Percentiles rank a stretch among this genome's conserved stretches.
Evolutionary conservation across 768 basidiomycete genomes (phyloP).

Genomic region (Auriscalpium vulgare): DNA sequence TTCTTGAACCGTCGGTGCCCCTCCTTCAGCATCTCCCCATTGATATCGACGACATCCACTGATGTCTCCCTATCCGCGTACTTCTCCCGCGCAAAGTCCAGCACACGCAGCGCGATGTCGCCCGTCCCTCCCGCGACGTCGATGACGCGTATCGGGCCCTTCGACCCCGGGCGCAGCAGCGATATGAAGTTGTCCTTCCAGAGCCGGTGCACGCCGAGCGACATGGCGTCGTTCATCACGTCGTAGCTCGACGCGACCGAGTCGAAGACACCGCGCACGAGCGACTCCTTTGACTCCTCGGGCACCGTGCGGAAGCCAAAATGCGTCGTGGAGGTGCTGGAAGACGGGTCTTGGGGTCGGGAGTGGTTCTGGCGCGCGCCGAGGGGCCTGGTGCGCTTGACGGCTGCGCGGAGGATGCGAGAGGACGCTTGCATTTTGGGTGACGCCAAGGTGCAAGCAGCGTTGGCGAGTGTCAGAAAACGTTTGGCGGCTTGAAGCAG

Average conservation of each 20-base stretch:
- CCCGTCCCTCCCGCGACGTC: slow-evolving; percentile 98
- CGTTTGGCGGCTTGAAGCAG: no score
- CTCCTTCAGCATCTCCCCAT: slow-evolving; percentile 47
- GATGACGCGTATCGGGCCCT: slow-evolving; percentile 71
- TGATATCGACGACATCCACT: slow-evolving; percentile 91
- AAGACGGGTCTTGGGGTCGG: slow-evolving; percentile 2
- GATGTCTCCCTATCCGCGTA: slow-evolving; percentile 81
- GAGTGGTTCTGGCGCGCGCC: slow-evolving; percentile 2
- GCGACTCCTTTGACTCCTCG: slow-evolving; percentile 76
- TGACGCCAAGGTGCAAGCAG: no score
- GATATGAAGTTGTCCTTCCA: slow-evolving; percentile 94
- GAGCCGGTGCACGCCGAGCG: slow-evolving; percentile 88
- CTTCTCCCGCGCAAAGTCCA: slow-evolving; percentile 85
- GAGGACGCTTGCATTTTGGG: slow-evolving; percentile 8
- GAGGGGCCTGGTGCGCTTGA: neutral
- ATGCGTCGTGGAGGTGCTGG: slow-evolving; percentile 51
- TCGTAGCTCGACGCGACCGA: slow-evolving; percentile 95
- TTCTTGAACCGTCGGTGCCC: slow-evolving; percentile 86
- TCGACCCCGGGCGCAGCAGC: slow-evolving; percentile 65
- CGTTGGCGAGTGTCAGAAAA: no score
- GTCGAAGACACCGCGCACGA: slow-evolving; percentile 91
- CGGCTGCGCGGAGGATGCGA: slow-evolving; percentile 1
- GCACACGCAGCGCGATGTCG: slow-evolving; percentile 63
- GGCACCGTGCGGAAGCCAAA: slow-evolving; percentile 92
- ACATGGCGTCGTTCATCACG: slow-evolving; percentile 99